Conservation (phyloP, 2,329 filamentous ascomycete genomes). For the Meredithiella fracta region DNA sequence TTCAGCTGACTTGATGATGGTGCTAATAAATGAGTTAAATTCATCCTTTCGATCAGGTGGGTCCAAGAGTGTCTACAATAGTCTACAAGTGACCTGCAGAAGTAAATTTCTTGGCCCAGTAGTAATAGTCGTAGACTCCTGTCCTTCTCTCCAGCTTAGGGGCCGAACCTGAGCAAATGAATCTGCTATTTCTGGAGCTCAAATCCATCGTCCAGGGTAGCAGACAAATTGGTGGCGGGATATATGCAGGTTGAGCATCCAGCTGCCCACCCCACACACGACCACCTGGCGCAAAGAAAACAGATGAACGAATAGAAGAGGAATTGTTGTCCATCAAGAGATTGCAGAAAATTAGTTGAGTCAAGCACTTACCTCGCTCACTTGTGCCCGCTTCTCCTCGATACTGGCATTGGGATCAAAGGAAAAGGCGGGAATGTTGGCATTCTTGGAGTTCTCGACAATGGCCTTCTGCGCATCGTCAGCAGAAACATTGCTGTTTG, state of each 20-base stretch:
- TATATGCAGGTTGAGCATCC: neutral
- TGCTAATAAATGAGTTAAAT: neutral
- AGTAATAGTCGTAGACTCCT: neutral
- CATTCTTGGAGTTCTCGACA: conserved; percentile 60
- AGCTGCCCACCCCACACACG: neutral
- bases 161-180: neutral
- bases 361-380: conserved; percentile 46
- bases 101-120: neutral
- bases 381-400: conserved; percentile 71
- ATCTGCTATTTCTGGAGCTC: neutral
- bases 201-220: neutral
- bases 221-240: neutral
- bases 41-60: neutral
- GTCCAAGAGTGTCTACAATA: neutral
- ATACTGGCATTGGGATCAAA: conserved; percentile 76
- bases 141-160: neutral
- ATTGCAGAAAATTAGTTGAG: neutral
- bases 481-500: conserved; percentile 48
- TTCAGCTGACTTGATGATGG: neutral
- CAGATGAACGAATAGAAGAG: conserved; percentile 6
- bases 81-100: no score
- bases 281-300: neutral
- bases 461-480: conserved; percentile 58
- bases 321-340: neutral
- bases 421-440: conserved; percentile 62